Evolutionary conservation across 345 rosid genomes (phyloP).

Genomic region (Citrus trifoliata): DNA sequence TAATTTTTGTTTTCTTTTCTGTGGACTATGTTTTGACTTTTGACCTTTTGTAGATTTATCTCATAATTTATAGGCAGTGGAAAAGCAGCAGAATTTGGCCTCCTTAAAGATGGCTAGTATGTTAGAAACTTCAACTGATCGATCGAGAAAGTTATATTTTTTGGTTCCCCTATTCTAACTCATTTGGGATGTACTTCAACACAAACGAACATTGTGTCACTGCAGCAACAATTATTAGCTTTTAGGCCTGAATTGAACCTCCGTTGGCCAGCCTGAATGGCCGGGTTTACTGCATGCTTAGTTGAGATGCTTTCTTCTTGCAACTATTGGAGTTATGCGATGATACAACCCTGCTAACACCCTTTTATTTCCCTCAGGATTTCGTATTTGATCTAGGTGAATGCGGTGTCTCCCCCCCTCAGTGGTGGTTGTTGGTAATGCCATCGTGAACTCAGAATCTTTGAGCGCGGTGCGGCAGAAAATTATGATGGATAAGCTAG

Average conservation of each 20-base stretch:
- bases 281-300: conserved; percentile 29
- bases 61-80: conserved; percentile 49
- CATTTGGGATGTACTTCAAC: not conserved
- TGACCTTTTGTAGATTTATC: not conserved
- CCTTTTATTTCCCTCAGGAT: not conserved
- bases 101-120: conserved; percentile 66
- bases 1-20: not conserved
- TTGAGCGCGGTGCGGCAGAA: conserved; percentile 62
- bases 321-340: not conserved
- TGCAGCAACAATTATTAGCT: not conserved
- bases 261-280: conserved; percentile 40
- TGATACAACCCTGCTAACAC: not conserved
- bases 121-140: conserved; percentile 82
- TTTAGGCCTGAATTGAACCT: conserved; percentile 41
- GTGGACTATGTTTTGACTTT: not conserved
- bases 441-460: conserved; percentile 68
- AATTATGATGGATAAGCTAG: conserved; percentile 67
- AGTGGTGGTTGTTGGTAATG: conserved; percentile 50
- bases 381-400: conserved; percentile 31
- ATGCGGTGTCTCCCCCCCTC: conserved; percentile 53
- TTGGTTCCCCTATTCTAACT: not conserved
- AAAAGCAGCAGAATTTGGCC: conserved; percentile 74
- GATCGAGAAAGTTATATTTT: conserved; percentile 64
- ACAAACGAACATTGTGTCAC: not conserved
- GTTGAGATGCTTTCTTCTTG: not conserved